Conservation (phyloP, 768 basidiomycete genomes). For the Tricholoma matsutake region DNA sequence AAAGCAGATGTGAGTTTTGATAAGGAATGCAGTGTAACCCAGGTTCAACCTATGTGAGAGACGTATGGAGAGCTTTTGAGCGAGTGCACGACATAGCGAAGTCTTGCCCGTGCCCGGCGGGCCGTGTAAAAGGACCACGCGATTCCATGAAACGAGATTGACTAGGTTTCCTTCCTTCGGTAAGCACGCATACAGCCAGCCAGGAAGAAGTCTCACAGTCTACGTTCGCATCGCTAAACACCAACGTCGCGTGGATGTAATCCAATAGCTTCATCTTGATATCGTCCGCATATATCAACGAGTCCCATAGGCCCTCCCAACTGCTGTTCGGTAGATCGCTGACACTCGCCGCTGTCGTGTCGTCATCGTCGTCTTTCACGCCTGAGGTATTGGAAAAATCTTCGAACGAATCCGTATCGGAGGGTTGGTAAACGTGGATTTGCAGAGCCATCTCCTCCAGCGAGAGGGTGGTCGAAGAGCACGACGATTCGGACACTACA, state of each 20-base stretch:
- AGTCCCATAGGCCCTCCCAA: slow-evolving; percentile 93
- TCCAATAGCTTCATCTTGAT: slow-evolving; percentile 88
- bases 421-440: slow-evolving; percentile 87
- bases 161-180: slow-evolving; percentile 38
- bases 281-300: slow-evolving; percentile 78
- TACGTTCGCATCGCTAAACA: slow-evolving; percentile 87
- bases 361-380: slow-evolving; percentile 60
- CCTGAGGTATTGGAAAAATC: slow-evolving; percentile 66
- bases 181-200: not conserved
- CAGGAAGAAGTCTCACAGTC: slow-evolving; percentile 55
- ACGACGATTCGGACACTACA: slow-evolving; percentile 65
- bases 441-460: slow-evolving; percentile 62
- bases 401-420: slow-evolving; percentile 61
- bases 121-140: slow-evolving; percentile 91
- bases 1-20: not conserved
- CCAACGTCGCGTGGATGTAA: slow-evolving; percentile 91
- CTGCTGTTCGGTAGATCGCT: slow-evolving; percentile 80
- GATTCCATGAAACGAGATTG: slow-evolving; percentile 94
- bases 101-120: slow-evolving; percentile 99
- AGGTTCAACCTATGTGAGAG: slow-evolving; percentile 69
- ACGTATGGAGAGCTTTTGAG: slow-evolving; percentile 92
- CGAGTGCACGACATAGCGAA: slow-evolving; percentile 88
- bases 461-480: slow-evolving; percentile 49
- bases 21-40: not conserved
- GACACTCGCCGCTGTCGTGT: slow-evolving; percentile 85